Percentiles rank a stretch among this genome's conserved stretches.
These are phyloP conservation scores for Achlya hypogyna DNA, from an alignment of 352 stramenopile genomes.

Conservation along the genomic window DNA sequence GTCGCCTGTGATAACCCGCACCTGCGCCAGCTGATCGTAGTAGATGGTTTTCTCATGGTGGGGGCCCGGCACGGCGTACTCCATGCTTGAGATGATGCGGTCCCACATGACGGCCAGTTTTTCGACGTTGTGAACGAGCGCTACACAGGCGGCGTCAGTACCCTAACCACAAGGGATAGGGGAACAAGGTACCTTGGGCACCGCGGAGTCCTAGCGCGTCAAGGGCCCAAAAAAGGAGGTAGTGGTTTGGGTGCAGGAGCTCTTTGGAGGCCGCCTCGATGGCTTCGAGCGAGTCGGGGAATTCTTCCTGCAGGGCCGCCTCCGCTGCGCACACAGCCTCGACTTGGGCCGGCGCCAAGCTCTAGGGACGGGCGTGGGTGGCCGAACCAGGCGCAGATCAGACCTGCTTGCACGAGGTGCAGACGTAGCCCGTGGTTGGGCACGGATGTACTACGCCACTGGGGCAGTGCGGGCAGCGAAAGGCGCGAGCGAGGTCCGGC, in stretches of 20 bases:
- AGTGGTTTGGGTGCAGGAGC: conserved; percentile 52
- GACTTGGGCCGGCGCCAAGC: conserved; percentile 27
- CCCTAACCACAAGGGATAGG: conserved; percentile 21
- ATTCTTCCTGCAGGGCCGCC: conserved; percentile 27
- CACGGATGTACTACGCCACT: neutral
- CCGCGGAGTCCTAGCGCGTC: conserved; percentile 27
- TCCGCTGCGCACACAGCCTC: conserved; percentile 35
- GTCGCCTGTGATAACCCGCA: conserved; percentile 47
- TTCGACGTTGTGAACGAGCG: conserved; percentile 25
- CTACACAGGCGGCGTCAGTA: neutral
- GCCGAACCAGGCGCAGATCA: conserved; percentile 35
- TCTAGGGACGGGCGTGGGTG: conserved; percentile 33
- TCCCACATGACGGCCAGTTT: conserved; percentile 44
- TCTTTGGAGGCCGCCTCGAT: conserved; percentile 34
- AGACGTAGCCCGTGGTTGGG: neutral
- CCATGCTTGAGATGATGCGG: conserved; percentile 57
- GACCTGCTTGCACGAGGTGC: neutral
- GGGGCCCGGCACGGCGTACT: conserved; percentile 43
- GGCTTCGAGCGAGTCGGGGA: conserved; percentile 27
- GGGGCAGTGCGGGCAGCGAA: conserved; percentile 30
- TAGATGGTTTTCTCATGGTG: conserved; percentile 80
- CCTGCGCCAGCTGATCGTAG: conserved; percentile 76
- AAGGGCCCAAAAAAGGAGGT: conserved; percentile 68
- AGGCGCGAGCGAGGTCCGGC: conserved; percentile 43
- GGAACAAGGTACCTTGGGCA: conserved; percentile 8